These are phyloP conservation scores for Bassia scoparia DNA, from an alignment of 148 eudicot genomes.

Conservation along the genomic window DNA sequence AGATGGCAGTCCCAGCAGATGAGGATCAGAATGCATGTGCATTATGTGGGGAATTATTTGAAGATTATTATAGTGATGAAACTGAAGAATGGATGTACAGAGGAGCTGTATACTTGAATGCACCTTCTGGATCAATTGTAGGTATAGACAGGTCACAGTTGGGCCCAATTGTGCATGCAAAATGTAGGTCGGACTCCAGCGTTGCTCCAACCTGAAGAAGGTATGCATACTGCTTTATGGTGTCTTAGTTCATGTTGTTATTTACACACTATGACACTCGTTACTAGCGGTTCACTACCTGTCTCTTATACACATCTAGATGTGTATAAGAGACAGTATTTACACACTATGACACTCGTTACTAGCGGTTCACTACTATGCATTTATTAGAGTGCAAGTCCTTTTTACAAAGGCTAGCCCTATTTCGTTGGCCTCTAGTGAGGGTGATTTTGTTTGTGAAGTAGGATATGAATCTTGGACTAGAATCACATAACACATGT, in stretches of 20 bases:
- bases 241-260: background rate
- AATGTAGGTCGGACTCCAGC: constrained; percentile 73
- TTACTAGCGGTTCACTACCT: too few relatives aligned
- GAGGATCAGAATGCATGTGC: constrained; percentile 87
- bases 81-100: constrained; percentile 97
- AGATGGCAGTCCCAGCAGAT: constrained; percentile 84
- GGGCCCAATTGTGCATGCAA: constrained; percentile 94
- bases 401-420: background rate
- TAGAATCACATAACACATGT: background rate
- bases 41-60: constrained; percentile 84
- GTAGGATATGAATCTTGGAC: background rate
- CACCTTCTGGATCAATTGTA: constrained; percentile 45
- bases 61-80: constrained; percentile 85
- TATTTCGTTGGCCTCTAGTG: background rate
- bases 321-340: too few relatives aligned
- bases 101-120: constrained; percentile 91
- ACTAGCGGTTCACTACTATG: too few relatives aligned
- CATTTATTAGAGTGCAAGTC: background rate
- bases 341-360: too few relatives aligned
- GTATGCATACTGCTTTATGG: constrained; percentile 33
- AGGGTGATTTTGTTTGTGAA: background rate
- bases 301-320: too few relatives aligned
- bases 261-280: too few relatives aligned
- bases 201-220: constrained; percentile 44
- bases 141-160: constrained; percentile 71